phyloP scores from a whole-genome alignment of 495 filamentous ascomycete species.

The Tuber aestivum region DNA sequence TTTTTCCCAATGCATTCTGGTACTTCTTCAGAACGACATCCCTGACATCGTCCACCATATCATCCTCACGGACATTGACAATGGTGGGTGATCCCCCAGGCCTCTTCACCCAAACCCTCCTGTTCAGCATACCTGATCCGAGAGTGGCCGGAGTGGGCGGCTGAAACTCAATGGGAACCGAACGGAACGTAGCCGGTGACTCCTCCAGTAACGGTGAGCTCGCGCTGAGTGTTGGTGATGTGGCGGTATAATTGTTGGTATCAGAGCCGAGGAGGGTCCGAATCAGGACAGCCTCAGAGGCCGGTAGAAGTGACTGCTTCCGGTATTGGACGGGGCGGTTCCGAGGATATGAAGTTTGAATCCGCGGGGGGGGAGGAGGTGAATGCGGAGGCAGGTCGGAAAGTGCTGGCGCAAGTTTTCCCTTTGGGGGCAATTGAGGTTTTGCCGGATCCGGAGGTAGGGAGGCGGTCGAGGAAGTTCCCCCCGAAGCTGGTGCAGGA shows the following conservation, averaged over 20 bases:
- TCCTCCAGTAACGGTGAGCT: constrained; percentile 11
- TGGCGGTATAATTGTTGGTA: constrained; percentile 27
- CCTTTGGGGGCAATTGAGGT: constrained; percentile 10
- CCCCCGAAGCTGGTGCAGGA: constrained; percentile 22
- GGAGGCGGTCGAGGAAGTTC: constrained; percentile 31
- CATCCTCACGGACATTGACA: constrained; percentile 77
- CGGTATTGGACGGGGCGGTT: constrained; percentile 48
- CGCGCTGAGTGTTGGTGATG: constrained; percentile 24
- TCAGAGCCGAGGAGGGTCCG: constrained; percentile 45
- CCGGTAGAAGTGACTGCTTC: constrained; percentile 51
- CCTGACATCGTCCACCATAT: constrained; percentile 89
- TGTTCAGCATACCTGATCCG: constrained; percentile 54
- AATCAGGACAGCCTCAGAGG: constrained; percentile 49
- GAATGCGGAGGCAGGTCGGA: constrained; percentile 43
- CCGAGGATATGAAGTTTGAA: constrained; percentile 39
- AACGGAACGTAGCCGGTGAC: constrained; percentile 17
- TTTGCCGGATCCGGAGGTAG: constrained; percentile 1
- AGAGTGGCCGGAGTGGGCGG: constrained; percentile 35
- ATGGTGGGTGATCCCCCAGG: constrained; percentile 77
- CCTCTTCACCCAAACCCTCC: constrained; percentile 93
- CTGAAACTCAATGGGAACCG: constrained; percentile 25
- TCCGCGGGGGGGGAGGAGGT: constrained; percentile 40
- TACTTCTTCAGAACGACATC: constrained; percentile 92
- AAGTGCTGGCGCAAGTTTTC: constrained; percentile 22
- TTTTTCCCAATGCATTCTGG: constrained; percentile 79